These are phyloP conservation scores for Talaromyces sp. DNA, from an alignment of 2,329 filamentous ascomycete genomes.

Conservation along the genomic window DNA sequence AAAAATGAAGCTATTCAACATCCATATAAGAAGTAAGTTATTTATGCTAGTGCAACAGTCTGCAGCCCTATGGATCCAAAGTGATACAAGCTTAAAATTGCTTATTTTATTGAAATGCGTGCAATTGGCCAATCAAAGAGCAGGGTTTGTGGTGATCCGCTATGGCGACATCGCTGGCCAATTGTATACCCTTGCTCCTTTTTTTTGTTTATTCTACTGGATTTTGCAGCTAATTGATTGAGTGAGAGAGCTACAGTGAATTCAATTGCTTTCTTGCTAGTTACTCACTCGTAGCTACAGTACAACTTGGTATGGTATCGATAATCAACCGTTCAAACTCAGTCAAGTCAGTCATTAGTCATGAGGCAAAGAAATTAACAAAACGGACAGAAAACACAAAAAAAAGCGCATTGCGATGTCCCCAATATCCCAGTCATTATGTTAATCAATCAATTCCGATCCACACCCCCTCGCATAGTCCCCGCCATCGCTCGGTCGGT, in stretches of 20 bases:
- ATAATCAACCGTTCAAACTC: neutral
- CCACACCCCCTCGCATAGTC: neutral
- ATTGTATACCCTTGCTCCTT: neutral
- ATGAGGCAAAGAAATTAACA: neutral
- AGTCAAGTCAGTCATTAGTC: slow-evolving; percentile 4
- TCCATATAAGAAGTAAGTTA: no score
- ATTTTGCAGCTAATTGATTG: neutral
- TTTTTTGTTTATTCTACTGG: neutral
- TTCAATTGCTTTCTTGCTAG: neutral
- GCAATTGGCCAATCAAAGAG: slow-evolving; percentile 6
- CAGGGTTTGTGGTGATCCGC: neutral
- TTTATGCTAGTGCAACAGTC: neutral
- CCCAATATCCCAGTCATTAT: neutral
- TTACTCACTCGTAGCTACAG: neutral
- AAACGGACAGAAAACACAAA: neutral
- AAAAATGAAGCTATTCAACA: neutral
- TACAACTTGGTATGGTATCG: slow-evolving; percentile 3
- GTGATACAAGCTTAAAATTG: slow-evolving; percentile 9
- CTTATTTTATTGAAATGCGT: neutral
- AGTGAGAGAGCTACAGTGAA: neutral
- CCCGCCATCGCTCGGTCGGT: neutral
- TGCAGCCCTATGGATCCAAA: slow-evolving; percentile 8
- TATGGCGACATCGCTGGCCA: slow-evolving; percentile 16
- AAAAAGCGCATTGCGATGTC: neutral
- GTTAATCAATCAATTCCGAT: neutral